Evolutionary conservation across 345 rosid species (phyloP).

Genomic region (Arabidopsis thaliana): DNA sequence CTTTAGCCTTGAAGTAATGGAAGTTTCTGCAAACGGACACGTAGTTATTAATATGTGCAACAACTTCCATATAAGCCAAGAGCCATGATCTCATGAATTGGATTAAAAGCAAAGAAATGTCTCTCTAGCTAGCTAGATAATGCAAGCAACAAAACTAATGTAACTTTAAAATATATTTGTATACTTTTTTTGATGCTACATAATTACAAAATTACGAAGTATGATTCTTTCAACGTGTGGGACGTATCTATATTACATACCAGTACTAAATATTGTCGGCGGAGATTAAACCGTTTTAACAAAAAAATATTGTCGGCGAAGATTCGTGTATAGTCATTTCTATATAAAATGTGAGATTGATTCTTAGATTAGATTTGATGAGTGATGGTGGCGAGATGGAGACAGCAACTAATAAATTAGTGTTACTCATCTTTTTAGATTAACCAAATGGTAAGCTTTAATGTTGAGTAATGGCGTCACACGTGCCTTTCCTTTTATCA

Average conservation of each 20-base stretch:
- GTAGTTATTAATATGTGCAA: slow-evolving; percentile 22
- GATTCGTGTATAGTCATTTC: slow-evolving; percentile 25
- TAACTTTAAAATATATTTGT: slow-evolving; percentile 11
- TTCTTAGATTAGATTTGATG: slow-evolving; percentile 30
- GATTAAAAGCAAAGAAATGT: slow-evolving; percentile 45
- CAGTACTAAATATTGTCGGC: slow-evolving; percentile 34
- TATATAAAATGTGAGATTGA: neutral
- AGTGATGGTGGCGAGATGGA: slow-evolving; percentile 49
- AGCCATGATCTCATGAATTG: slow-evolving; percentile 37
- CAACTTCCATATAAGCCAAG: slow-evolving; percentile 37
- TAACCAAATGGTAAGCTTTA: slow-evolving; percentile 35
- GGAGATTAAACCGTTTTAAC: slow-evolving; percentile 11
- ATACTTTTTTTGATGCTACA: neutral
- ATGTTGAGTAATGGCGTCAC: slow-evolving; percentile 41
- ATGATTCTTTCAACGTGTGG: slow-evolving; percentile 24
- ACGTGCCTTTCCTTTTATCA: slow-evolving; percentile 44
- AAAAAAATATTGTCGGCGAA: slow-evolving; percentile 38
- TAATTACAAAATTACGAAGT: slow-evolving; percentile 6
- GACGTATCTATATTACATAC: slow-evolving; percentile 23
- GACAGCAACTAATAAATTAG: slow-evolving; percentile 30
- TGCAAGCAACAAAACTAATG: slow-evolving; percentile 34
- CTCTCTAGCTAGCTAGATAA: slow-evolving; percentile 15
- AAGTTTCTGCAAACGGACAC: slow-evolving; percentile 36
- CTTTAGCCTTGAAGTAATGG: slow-evolving; percentile 18
- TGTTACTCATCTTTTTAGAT: neutral